These are phyloP conservation scores for Cytospora piceae DNA, from an alignment of 2,329 filamentous ascomycete species.

Conservation along the genomic window DNA sequence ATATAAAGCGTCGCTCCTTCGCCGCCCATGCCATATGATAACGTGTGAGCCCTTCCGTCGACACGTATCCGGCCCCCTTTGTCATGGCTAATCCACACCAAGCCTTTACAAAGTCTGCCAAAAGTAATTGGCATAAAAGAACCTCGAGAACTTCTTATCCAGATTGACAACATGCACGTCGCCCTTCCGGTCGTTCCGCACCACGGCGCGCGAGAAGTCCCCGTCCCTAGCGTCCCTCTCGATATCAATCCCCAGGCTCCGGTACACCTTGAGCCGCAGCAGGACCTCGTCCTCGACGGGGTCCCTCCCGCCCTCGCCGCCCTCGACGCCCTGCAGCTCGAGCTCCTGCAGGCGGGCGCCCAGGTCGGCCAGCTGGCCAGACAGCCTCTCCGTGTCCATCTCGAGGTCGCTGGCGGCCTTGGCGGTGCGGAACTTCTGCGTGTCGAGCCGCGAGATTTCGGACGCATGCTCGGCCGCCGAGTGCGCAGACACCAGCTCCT, in stretches of 20 bases:
- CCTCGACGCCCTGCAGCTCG: conserved; percentile 86
- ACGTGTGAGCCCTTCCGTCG: background rate
- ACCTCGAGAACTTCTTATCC: conserved; percentile 86
- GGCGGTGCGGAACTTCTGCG: conserved; percentile 91
- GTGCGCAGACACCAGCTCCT: conserved; percentile 74
- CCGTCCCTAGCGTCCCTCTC: conserved; percentile 74
- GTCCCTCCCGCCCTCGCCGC: conserved; percentile 49
- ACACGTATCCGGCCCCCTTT: background rate
- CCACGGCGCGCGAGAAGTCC: conserved; percentile 82
- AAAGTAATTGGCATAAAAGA: conserved; percentile 95
- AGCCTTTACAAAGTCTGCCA: conserved; percentile 80
- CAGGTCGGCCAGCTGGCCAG: conserved; percentile 75
- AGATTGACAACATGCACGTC: conserved; percentile 95
- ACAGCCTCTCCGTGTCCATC: conserved; percentile 91
- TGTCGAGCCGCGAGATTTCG: conserved; percentile 85
- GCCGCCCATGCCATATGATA: background rate
- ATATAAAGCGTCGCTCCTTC: background rate
- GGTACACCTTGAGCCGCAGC: conserved; percentile 86
- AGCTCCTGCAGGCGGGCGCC: conserved; percentile 77
- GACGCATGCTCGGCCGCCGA: conserved; percentile 79
- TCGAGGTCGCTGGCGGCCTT: conserved; percentile 88
- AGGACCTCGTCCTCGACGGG: conserved; percentile 66
- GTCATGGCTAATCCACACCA: background rate
- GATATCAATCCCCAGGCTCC: conserved; percentile 87
- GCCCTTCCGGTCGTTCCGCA: conserved; percentile 82